Conservation (phyloP, 768 basidiomycete species). For the Xanthoconium purpureum region DNA sequence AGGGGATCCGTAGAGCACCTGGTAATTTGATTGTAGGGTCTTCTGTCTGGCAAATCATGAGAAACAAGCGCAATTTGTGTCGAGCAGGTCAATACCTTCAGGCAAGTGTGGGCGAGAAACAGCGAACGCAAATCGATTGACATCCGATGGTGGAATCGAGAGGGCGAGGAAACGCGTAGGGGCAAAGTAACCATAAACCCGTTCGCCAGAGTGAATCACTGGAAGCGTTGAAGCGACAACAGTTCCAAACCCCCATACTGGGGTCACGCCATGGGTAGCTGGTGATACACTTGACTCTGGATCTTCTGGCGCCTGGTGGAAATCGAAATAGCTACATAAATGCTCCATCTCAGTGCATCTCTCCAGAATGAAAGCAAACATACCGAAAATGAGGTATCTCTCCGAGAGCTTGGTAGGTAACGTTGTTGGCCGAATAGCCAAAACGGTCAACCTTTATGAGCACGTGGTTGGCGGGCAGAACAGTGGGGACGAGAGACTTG, state of each 20-base stretch:
- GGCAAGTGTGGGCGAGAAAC: constrained; percentile 63
- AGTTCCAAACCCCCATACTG: constrained; percentile 73
- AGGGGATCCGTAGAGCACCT: constrained; percentile 56
- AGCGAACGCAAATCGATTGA: constrained; percentile 52
- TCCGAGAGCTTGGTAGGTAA: constrained; percentile 63
- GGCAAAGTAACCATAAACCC: constrained; percentile 61
- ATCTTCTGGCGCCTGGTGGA: constrained; percentile 47
- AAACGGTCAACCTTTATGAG: constrained; percentile 61
- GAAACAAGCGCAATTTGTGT: background rate
- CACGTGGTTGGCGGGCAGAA: constrained; percentile 43
- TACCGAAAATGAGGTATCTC: constrained; percentile 41
- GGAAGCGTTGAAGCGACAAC: constrained; percentile 48
- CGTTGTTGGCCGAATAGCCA: constrained; percentile 69
- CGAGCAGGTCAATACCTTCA: constrained; percentile 36
- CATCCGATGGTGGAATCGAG: constrained; percentile 46
- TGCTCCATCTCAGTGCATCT: background rate
- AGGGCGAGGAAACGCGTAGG: constrained; percentile 56
- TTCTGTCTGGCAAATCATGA: constrained; percentile 45
- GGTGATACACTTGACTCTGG: constrained; percentile 35
- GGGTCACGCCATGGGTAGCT: constrained; percentile 58
- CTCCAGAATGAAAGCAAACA: background rate
- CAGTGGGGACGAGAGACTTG: constrained; percentile 17
- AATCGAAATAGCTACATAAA: constrained; percentile 65
- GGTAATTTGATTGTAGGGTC: constrained; percentile 66
- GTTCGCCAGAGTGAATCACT: constrained; percentile 51